phyloP scores from a whole-genome alignment of 2,329 filamentous ascomycete species.

The Stachybotrys chlorohalonatus region DNA sequence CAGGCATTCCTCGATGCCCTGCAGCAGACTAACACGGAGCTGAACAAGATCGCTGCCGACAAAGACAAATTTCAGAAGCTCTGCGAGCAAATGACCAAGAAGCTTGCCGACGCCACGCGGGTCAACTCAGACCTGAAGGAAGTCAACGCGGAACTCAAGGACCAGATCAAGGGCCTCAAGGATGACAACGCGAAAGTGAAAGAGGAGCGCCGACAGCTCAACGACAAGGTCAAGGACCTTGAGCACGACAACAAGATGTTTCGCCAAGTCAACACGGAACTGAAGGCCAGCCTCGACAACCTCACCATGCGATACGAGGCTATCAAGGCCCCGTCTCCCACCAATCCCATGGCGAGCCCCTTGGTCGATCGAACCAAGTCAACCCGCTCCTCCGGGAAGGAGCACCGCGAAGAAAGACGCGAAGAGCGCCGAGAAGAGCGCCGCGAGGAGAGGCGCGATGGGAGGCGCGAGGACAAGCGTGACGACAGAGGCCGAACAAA shows the following conservation, averaged over 20 bases:
- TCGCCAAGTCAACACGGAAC: conserved; percentile 13
- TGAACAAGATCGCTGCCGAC: conserved; percentile 16
- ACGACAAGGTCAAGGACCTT: conserved; percentile 15
- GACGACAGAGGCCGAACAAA: conserved; percentile 9
- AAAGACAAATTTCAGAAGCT: conserved; percentile 17
- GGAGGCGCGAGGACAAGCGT: conserved; percentile 13
- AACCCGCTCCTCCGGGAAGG: conserved; percentile 14
- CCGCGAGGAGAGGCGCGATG: neutral
- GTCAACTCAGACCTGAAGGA: conserved; percentile 9
- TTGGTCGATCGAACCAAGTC: conserved; percentile 18
- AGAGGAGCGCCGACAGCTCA: conserved; percentile 13
- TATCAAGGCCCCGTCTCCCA: conserved; percentile 12
- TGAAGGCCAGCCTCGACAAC: conserved; percentile 19
- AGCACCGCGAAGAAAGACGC: conserved; percentile 14
- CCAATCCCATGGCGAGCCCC: conserved; percentile 14
- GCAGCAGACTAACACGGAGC: conserved; percentile 17
- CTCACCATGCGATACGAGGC: conserved; percentile 18
- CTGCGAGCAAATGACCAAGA: conserved; percentile 18
- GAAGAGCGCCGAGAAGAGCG: conserved; percentile 5
- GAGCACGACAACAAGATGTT: conserved; percentile 19
- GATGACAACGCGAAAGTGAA: conserved; percentile 7
- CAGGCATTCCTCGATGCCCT: conserved; percentile 15
- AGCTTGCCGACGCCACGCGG: conserved; percentile 16
- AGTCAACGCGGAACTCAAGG: conserved; percentile 7
- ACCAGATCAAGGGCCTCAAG: conserved; percentile 6